Percentiles rank a stretch among this genome's conserved stretches.
Evolutionary conservation across 345 rosid genomes (phyloP).

Genomic region (Microthlaspi erraticum): DNA sequence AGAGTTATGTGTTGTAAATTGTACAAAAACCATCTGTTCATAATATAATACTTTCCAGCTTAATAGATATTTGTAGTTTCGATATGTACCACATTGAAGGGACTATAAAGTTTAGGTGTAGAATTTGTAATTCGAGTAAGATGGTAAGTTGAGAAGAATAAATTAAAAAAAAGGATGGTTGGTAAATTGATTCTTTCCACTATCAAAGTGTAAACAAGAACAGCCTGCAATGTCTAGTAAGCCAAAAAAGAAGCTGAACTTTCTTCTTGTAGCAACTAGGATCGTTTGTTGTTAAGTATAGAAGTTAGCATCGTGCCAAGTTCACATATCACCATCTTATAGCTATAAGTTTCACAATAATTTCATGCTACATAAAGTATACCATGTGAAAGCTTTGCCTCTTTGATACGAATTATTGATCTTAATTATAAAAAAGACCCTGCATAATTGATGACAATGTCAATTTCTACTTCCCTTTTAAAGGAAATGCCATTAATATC

Average conservation of each 20-base stretch:
- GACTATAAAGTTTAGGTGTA: not conserved
- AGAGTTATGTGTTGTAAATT: constrained; percentile 25
- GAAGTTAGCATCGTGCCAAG: constrained; percentile 27
- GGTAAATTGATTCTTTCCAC: not conserved
- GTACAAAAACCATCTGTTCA: constrained; percentile 7
- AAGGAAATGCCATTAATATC: constrained; percentile 14
- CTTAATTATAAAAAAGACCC: not conserved
- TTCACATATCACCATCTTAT: constrained; percentile 27
- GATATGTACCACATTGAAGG: constrained; percentile 5
- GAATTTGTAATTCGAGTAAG: not conserved
- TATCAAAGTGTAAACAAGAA: constrained; percentile 23
- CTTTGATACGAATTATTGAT: constrained; percentile 19
- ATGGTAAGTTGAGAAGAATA: too few species aligned
- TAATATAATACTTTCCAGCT: not conserved
- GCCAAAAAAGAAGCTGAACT: constrained; percentile 4
- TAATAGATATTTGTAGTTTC: constrained; percentile 9
- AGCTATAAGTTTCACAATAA: not conserved
- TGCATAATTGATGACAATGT: constrained; percentile 2
- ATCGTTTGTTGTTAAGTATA: not conserved
- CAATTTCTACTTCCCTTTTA: constrained; percentile 10
- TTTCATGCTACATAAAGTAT: constrained; percentile 2
- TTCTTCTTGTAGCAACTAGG: constrained; percentile 26
- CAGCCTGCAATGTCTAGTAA: not conserved
- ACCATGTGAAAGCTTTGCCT: constrained; percentile 22
- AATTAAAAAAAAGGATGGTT: too few species aligned